Percentiles rank a stretch among this genome's conserved stretches.
phyloP scores from a whole-genome alignment of 495 filamentous ascomycete species.

The Halenospora varia region DNA sequence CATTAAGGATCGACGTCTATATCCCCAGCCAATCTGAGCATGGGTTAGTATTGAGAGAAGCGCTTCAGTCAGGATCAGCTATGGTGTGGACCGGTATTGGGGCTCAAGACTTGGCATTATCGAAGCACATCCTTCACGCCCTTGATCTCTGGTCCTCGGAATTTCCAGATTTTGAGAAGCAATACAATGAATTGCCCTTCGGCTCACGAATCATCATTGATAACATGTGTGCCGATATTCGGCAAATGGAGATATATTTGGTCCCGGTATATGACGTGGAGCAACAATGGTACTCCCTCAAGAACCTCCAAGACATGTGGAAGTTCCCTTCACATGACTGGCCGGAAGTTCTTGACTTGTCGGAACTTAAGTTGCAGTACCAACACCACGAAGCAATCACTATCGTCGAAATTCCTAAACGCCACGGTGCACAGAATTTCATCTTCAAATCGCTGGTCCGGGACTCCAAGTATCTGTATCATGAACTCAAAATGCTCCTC shows the following conservation, averaged over 20 bases:
- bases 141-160: slow-evolving; percentile 12
- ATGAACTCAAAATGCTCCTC: slow-evolving; percentile 35
- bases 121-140: slow-evolving; percentile 10
- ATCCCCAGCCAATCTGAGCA: slow-evolving; percentile 13
- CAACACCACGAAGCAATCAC: slow-evolving; percentile 17
- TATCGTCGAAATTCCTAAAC: slow-evolving; percentile 11
- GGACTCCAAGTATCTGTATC: slow-evolving; percentile 32
- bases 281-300: slow-evolving; percentile 4
- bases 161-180: slow-evolving; percentile 3
- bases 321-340: neutral
- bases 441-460: slow-evolving; percentile 20
- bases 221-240: slow-evolving; percentile 1
- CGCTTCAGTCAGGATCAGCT: slow-evolving; percentile 1
- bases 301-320: slow-evolving; percentile 13
- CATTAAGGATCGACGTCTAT: slow-evolving; percentile 14
- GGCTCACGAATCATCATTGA: slow-evolving; percentile 16
- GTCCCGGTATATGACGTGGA: slow-evolving; percentile 16
- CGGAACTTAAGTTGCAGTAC: slow-evolving; percentile 4
- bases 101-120: neutral
- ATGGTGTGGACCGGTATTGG: neutral
- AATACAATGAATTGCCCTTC: slow-evolving; percentile 14
- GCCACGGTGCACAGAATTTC: slow-evolving; percentile 1
- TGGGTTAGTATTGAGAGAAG: neutral
- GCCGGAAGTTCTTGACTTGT: slow-evolving; percentile 7
- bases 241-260: slow-evolving; percentile 14